Conservation (phyloP, 73 alveolate species). For the Paramecium octaurelia region DNA sequence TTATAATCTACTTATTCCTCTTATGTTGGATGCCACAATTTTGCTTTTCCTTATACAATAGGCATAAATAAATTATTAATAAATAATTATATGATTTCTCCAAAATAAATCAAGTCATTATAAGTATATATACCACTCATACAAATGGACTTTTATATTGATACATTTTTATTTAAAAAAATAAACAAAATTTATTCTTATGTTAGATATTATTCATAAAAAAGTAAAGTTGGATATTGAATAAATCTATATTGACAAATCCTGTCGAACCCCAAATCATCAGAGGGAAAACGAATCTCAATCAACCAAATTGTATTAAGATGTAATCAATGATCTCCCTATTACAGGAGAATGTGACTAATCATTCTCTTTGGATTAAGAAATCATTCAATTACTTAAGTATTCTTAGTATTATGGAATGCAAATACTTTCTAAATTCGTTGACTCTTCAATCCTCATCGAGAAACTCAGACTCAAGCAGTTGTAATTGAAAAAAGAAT, state of each 20-base stretch:
- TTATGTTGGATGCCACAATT: slow-evolving; percentile 57
- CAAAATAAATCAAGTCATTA: neutral
- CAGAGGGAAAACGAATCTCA: neutral
- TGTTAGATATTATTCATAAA: neutral
- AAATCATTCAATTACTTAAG: neutral
- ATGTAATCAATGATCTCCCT: neutral
- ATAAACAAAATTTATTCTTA: neutral
- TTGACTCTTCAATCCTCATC: neutral
- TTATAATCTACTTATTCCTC: slow-evolving; percentile 49
- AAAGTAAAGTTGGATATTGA: slow-evolving; percentile 3
- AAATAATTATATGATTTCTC: neutral
- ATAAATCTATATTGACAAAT: neutral
- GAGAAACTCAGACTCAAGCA: neutral
- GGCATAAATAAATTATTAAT: slow-evolving; percentile 46
- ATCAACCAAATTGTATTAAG: neutral
- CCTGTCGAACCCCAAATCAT: neutral
- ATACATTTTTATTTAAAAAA: neutral
- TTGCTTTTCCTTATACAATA: slow-evolving; percentile 57
- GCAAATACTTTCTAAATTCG: neutral
- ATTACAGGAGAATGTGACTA: neutral
- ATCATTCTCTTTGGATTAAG: neutral
- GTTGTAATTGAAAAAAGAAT: neutral
- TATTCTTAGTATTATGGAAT: neutral
- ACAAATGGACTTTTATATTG: neutral
- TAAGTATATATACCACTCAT: neutral